These are phyloP conservation scores for Yamadazyma atlantica DNA, from an alignment of 1,139 yeast genomes.

Conservation along the genomic window DNA sequence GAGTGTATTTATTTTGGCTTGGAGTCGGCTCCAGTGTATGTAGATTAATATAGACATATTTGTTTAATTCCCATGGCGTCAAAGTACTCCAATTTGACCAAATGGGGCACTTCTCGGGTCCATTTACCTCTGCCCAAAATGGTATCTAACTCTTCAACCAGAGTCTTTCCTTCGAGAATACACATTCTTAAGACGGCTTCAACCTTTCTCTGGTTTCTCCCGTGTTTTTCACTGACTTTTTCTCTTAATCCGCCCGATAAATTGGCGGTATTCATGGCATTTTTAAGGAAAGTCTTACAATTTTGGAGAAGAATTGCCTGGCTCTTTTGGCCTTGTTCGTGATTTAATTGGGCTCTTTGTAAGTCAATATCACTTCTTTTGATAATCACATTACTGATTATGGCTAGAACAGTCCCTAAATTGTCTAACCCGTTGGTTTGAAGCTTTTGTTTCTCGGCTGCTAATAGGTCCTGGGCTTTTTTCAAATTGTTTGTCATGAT, in stretches of 20 bases:
- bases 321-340: conserved; percentile 30
- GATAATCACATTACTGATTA: conserved; percentile 42
- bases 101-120: conserved; percentile 27
- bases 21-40: too few relatives aligned
- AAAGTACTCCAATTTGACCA: conserved; percentile 30
- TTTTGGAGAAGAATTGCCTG: conserved; percentile 34
- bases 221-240: conserved; percentile 40
- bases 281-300: conserved; percentile 42
- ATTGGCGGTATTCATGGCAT: conserved; percentile 47
- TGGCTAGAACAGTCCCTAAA: conserved; percentile 38
- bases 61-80: conserved; percentile 21
- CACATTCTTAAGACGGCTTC: conserved; percentile 50
- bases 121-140: conserved; percentile 37
- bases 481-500: conserved; percentile 39
- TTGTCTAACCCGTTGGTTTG: conserved; percentile 23
- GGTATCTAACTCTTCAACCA: conserved; percentile 34
- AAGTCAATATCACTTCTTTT: conserved; percentile 55
- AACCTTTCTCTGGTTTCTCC: conserved; percentile 39
- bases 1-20: too few relatives aligned
- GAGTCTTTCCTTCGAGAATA: conserved; percentile 40
- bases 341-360: conserved; percentile 42
- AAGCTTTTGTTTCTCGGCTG: conserved; percentile 17
- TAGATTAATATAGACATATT: neutral
- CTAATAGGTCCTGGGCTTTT: conserved; percentile 36
- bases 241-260: conserved; percentile 54